Evolutionary conservation across 352 stramenopile genomes (phyloP).

Genomic region (Halophytophthora batemanensis): DNA sequence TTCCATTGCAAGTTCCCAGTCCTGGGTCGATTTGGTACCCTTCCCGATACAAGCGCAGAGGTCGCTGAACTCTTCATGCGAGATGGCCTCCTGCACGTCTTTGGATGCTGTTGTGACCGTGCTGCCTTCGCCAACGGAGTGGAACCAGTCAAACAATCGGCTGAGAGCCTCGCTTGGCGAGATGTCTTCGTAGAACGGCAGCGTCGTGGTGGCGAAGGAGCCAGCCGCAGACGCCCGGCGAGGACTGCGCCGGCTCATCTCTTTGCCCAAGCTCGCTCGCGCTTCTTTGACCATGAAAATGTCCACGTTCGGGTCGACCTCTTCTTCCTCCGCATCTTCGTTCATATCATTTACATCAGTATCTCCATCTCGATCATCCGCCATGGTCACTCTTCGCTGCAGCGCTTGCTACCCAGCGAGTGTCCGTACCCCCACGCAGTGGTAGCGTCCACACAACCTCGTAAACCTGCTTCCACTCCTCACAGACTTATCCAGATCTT

Average conservation of each 20-base stretch:
- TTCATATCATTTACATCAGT: neutral
- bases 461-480: no score
- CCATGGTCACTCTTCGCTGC: neutral
- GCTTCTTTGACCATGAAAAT: conserved; percentile 30
- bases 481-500: no score
- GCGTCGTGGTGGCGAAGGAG: conserved; percentile 31
- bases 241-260: conserved; percentile 43
- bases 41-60: conserved; percentile 40
- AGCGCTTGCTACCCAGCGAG: neutral
- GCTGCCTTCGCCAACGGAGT: conserved; percentile 1
- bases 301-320: conserved; percentile 27
- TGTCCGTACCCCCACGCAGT: neutral
- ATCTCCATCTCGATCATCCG: neutral
- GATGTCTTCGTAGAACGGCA: conserved; percentile 58
- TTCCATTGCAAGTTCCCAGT: conserved; percentile 45
- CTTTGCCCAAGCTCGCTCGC: conserved; percentile 22
- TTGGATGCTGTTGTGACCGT: neutral
- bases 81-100: conserved; percentile 19
- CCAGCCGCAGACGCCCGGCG: conserved; percentile 15
- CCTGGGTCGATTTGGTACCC: conserved; percentile 8
- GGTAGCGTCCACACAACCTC: neutral
- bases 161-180: conserved; percentile 37
- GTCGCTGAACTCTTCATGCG: conserved; percentile 36
- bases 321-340: conserved; percentile 15
- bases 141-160: conserved; percentile 45